Conservation (phyloP, 1,139 yeast genomes). For the Geotrichum histeridarum region DNA sequence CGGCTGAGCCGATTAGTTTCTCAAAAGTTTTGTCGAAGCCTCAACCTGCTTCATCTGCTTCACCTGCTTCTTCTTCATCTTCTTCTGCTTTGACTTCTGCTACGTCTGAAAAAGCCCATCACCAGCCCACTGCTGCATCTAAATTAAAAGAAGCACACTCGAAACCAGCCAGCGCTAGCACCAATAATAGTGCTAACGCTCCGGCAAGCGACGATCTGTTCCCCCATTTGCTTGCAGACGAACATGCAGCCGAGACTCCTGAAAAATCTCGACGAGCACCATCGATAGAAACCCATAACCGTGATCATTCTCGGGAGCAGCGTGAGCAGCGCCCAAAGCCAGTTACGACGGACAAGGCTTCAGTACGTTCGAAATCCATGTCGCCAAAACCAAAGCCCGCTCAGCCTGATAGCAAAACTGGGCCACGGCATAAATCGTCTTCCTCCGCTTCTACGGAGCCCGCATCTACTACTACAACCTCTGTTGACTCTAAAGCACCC, state of each 20-base stretch:
- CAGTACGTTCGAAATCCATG: conserved; percentile 9
- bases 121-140: too few relatives aligned
- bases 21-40: too few relatives aligned
- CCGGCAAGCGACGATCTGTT: conserved; percentile 17
- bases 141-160: too few relatives aligned
- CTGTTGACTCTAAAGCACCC: too few relatives aligned
- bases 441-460: too few relatives aligned
- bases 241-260: neutral
- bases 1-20: too few relatives aligned
- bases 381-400: neutral
- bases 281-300: neutral
- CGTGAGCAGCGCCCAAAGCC: neutral
- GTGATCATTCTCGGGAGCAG: neutral
- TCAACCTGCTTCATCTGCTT: too few relatives aligned
- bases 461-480: too few relatives aligned
- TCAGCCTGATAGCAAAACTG: neutral
- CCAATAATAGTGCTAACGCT: neutral
- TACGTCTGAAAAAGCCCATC: neutral
- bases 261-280: neutral
- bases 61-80: too few relatives aligned
- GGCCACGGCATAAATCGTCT: neutral
- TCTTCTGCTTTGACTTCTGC: neutral
- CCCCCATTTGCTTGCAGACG: conserved; percentile 19
- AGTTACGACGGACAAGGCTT: neutral
- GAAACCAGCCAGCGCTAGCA: neutral